These are phyloP conservation scores for Kappamyces sp. DNA, from an alignment of 192 early-diverging fungal species.

Conservation along the genomic window DNA sequence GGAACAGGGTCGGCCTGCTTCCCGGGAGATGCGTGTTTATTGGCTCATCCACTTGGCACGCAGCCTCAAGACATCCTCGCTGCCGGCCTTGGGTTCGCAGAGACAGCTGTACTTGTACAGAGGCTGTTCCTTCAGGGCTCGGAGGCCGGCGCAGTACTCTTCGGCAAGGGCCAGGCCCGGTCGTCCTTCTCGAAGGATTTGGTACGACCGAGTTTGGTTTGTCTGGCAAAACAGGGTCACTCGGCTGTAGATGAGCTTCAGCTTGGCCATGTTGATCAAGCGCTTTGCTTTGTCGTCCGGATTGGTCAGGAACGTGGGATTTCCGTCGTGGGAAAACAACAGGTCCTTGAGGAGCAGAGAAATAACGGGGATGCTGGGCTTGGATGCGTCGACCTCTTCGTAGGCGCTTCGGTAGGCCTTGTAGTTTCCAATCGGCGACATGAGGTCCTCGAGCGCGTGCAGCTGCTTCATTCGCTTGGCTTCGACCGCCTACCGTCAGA, in stretches of 20 bases:
- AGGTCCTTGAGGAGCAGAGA: conserved; percentile 59
- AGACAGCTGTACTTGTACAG: conserved; percentile 26
- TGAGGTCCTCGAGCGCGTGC: conserved; percentile 13
- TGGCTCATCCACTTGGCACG: conserved; percentile 24
- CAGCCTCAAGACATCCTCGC: conserved; percentile 7
- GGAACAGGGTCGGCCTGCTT: no score
- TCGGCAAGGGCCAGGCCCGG: background rate
- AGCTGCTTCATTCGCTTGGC: conserved; percentile 22
- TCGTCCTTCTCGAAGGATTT: background rate
- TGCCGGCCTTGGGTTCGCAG: conserved; percentile 24
- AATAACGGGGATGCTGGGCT: conserved; percentile 19
- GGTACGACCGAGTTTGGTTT: conserved; percentile 9
- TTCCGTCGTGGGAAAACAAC: conserved; percentile 81
- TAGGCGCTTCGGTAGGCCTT: conserved; percentile 12
- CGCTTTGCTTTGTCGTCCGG: conserved; percentile 5
- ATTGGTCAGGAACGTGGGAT: conserved; percentile 50
- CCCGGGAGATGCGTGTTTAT: background rate
- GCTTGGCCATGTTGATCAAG: conserved; percentile 24
- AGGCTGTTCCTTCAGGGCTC: conserved; percentile 22
- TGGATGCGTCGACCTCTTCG: conserved; percentile 14
- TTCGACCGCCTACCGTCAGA: conserved; percentile 16
- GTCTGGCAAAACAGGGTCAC: background rate
- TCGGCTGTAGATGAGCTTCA: conserved; percentile 9
- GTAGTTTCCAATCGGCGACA: conserved; percentile 19
- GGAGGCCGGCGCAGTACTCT: conserved; percentile 1